Base-by-base conservation (phyloP, 2,329 filamentous ascomycete species). In the Arachnomyces sp. region DNA sequence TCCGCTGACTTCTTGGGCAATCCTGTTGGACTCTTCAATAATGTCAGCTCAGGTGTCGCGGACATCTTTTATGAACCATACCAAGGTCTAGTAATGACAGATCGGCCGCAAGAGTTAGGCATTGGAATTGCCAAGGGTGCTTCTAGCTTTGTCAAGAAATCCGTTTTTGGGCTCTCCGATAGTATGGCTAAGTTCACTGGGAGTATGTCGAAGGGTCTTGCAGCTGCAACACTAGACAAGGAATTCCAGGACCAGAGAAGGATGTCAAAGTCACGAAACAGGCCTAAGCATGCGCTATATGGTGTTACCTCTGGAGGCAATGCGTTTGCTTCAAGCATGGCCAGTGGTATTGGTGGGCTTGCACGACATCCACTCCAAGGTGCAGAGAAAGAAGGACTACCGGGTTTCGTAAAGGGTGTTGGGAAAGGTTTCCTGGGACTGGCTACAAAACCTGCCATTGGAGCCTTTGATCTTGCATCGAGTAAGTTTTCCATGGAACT, bases 31-130 rank as follows among this genome's bases (percentile, higher is more conserved):
- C 72, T 98, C 32, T 98, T 98, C 79, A 96, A 94, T 69, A 98
- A 90, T 59, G 85, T 98, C 63, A 94, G 87, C 53, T 98, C 92
- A 34, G 92, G 93, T 52, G 86, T 98, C 39, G 89, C 86, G 14
- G 92, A 95, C 60, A 95, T 98, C 59, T 98, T 98, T 69, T 98
- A 98, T 71, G 93, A 98, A 61, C 92, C 92, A 29, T 98, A 98
- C 67, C 92, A 98, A 68, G 86, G 93, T 15, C 78, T 98, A 36
- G 93, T 98, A 61, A 86, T 94, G 74, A 94, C 89, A 1, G 92
- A 98, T 61, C 80, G 86, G 50, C 93, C 92, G 2, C 90, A 96
- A 62, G 90, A 98, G 50, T 81, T 98, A 40, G 93, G 92, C 14
- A 73, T 94, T 31, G 92, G 92, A 13, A 94, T 98, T 47, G 93